Evolutionary conservation across 208 protist species (phyloP).

Genomic region (Phytomonas sp.): DNA sequence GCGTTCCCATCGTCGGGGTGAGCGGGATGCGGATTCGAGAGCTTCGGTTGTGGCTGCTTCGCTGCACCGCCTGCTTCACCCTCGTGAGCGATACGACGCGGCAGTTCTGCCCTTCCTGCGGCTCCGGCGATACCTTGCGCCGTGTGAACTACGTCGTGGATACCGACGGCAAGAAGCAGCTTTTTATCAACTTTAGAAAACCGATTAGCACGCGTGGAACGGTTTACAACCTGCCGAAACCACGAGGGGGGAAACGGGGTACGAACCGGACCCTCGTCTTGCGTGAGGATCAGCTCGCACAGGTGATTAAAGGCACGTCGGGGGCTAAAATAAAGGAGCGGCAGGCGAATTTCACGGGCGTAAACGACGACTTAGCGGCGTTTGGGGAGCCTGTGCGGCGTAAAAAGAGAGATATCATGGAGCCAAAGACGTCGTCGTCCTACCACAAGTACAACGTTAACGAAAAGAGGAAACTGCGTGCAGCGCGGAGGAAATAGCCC

Average conservation of each 20-base stretch:
- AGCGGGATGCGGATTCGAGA: conserved; percentile 83
- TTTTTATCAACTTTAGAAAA: conserved; percentile 87
- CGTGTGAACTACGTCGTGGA: conserved; percentile 89
- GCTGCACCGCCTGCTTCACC: conserved; percentile 84
- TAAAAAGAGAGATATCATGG: conserved; percentile 52
- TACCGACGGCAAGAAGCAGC: conserved; percentile 63
- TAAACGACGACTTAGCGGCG: conserved; percentile 57
- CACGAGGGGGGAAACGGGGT: conserved; percentile 73
- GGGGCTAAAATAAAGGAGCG: conserved; percentile 50
- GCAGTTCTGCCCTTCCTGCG: conserved; percentile 86
- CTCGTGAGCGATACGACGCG: conserved; percentile 86
- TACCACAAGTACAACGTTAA: conserved; percentile 90
- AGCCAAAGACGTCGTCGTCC: conserved; percentile 51
- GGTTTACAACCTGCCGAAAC: conserved; percentile 82
- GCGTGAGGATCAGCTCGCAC: conserved; percentile 85
- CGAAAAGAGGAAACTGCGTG: conserved; percentile 79
- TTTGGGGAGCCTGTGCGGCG: conserved; percentile 57
- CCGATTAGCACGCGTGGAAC: conserved; percentile 79
- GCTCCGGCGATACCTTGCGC: conserved; percentile 85
- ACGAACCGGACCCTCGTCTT: conserved; percentile 85
- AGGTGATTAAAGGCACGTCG: conserved; percentile 61
- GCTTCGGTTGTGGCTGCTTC: conserved; percentile 87
- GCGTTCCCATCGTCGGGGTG: conserved; percentile 78
- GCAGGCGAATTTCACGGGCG: conserved; percentile 19
- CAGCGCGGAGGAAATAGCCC: conserved; percentile 47